Percentiles rank a stretch among this genome's conserved stretches.
These are phyloP conservation scores for Rickenella mellea DNA, from an alignment of 768 basidiomycete species.

Conservation along the genomic window DNA sequence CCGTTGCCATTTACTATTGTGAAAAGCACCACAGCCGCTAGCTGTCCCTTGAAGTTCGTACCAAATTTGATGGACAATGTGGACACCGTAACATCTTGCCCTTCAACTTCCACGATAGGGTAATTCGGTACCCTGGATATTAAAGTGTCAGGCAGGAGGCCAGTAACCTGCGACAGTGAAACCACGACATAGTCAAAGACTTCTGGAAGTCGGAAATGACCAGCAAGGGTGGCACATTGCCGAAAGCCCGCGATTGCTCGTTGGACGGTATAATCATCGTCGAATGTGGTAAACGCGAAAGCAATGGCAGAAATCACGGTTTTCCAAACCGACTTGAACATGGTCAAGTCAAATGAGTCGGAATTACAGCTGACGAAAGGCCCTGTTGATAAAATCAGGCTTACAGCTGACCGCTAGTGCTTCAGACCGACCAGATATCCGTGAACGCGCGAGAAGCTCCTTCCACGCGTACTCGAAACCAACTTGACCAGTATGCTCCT, in stretches of 20 bases:
- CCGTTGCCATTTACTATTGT: slow-evolving; percentile 97
- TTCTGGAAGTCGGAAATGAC: slow-evolving; percentile 81
- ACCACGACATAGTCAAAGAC: slow-evolving; percentile 96
- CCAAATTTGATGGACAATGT: slow-evolving; percentile 90
- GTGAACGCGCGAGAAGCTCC: slow-evolving; percentile 75
- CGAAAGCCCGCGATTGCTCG: slow-evolving; percentile 92
- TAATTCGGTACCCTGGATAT: slow-evolving; percentile 70
- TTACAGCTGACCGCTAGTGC: background rate
- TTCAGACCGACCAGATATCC: slow-evolving; percentile 55
- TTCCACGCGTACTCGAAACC: slow-evolving; percentile 99
- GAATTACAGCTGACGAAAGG: slow-evolving; percentile 73
- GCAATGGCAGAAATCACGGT: slow-evolving; percentile 90
- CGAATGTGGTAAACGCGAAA: slow-evolving; percentile 91
- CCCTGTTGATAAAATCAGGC: slow-evolving; percentile 25
- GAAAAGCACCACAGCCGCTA: slow-evolving; percentile 95
- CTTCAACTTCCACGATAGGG: slow-evolving; percentile 84
- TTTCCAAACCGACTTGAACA: slow-evolving; percentile 93
- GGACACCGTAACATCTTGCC: slow-evolving; percentile 83
- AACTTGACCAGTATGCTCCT: slow-evolving; percentile 92
- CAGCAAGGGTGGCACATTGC: slow-evolving; percentile 90
- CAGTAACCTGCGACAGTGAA: slow-evolving; percentile 87
- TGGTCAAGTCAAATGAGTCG: slow-evolving; percentile 73
- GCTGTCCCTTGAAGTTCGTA: slow-evolving; percentile 87
- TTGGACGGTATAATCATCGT: slow-evolving; percentile 95
- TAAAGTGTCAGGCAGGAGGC: slow-evolving; percentile 66